Percentiles rank a stretch among this genome's conserved stretches.
phyloP scores from a whole-genome alignment of 441 rosid species.

The Biscutella auriculata region DNA sequence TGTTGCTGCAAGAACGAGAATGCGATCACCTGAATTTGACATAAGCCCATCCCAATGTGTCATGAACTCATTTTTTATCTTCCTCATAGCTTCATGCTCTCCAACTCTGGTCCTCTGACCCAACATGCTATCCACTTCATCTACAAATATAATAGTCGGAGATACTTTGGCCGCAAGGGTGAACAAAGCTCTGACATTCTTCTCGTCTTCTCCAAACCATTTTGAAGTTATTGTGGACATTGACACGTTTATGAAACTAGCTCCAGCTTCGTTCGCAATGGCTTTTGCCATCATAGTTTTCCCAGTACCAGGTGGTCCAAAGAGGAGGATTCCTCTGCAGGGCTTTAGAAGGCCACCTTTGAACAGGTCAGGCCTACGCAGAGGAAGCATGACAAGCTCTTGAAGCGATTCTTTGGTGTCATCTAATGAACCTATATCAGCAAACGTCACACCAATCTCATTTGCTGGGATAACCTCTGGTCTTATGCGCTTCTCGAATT shows the following conservation, averaged over 20 bases:
- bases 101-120: constrained; percentile 93
- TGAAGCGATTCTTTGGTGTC: constrained; percentile 91
- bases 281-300: constrained; percentile 99
- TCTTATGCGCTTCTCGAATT: constrained; percentile 90
- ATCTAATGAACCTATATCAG: constrained; percentile 84
- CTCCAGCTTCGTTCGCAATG: constrained; percentile 98
- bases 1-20: constrained; percentile 97
- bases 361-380: constrained; percentile 90
- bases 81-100: constrained; percentile 98
- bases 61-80: constrained; percentile 96
- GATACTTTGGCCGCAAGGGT: constrained; percentile 89
- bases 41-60: constrained; percentile 94
- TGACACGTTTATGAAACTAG: constrained; percentile 94
- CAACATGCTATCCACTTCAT: constrained; percentile 97
- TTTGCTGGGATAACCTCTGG: constrained; percentile 93
- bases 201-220: constrained; percentile 99
- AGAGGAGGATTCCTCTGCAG: constrained; percentile 90
- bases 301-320: constrained; percentile 98
- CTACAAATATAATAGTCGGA: constrained; percentile 90
- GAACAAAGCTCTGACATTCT: constrained; percentile 85
- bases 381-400: constrained; percentile 98
- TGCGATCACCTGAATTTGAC: constrained; percentile 63
- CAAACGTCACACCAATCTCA: constrained; percentile 90
- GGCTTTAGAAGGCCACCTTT: constrained; percentile 96
- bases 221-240: constrained; percentile 99